Base-by-base conservation (phyloP, 2,329 filamentous ascomycete species). In the Alternaria consortialis region DNA sequence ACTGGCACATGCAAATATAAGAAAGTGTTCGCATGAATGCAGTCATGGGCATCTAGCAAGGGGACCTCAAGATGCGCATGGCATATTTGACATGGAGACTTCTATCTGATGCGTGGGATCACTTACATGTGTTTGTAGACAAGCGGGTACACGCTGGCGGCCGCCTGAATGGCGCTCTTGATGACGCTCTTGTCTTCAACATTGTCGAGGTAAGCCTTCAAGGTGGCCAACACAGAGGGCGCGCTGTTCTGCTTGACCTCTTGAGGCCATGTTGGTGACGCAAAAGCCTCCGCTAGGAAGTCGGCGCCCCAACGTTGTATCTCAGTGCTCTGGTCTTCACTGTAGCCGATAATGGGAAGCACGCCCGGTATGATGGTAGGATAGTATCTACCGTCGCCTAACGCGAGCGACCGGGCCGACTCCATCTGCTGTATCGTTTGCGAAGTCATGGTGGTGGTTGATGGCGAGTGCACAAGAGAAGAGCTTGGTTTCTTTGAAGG, bases 51-150 rank as follows among this genome's bases (percentile, higher is more conserved):
- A 62, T 57, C 62, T 58, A 56, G 34, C 63, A 42, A 62, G 54
- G 56, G 59, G 58, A 58, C 56, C 56, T 63, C 44, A 56, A 61
- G 57, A 62, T 54, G 62, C 63, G 58, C 53, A 59, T 53, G 51
- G 60, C 62, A 65, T 60, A 56, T 50, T 65, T 63, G 60, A 64
- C 59, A 53, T 50, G 52, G 65, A 58, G 47, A 56, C 42, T 47
- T 64, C 70, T 73, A 73, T 70, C 65, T 73, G 67, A 65, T 44
- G 58, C 52, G 34, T 57, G 65, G 62, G 64, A 60, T 44, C 56
- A 93, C 93, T 84, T 90, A 97, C 94, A 94, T 95, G 87, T 96
- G 93, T 81, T 92, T 88, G 84, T 98, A 90, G 37, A 96, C 89
- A 68, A 97, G 85, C 58, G 94, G 92, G 79, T 98, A 99, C 76